Base-by-base conservation (phyloP, 2,329 filamentous ascomycete genomes). In the Macrophomina tecta region DNA sequence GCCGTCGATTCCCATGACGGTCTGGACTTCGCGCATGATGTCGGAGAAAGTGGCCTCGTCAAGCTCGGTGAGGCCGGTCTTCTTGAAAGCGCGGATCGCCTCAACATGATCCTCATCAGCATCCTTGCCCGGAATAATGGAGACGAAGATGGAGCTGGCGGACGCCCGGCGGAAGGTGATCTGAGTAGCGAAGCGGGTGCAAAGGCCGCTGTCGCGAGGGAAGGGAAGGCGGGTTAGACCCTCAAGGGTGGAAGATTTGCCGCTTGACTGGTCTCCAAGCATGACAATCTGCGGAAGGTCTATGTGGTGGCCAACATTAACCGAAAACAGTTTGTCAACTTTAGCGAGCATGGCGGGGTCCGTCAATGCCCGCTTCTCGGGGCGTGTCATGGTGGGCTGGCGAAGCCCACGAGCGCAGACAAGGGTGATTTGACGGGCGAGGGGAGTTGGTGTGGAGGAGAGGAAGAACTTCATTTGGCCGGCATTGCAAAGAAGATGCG, bases 181-280 rank as follows among this genome's bases (percentile, higher is more conserved):
- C 67, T 84, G 78, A 0, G 82, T 84, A 0, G 82, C 80, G 70
- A 81, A 83, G 2, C 79, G 71, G 2, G 81, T 83, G 55, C 81
- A 83, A 3, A 82, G 70, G 0, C 76, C 77, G 42, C 70, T 72
- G 30, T 75, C 73, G 4, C 75, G 75, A 36, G 81, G 81, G 65
- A 82, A 81, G 1, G 75, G 75, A 1, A 81, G 67, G 1, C 72
- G 70, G 2, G 78, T 80, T 52, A 79, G 8, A 56, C 73, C 67
- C 71, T 80, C 70, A 32, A 79, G 67, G 18, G 75, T 66, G 12
- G 72, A 80, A 23, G 68, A 75, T 72, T 74, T 79, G 2, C 81
- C 79, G 55, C 74, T 76, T 0, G 77, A 81, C 66, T 82, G 78
- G 56, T 81, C 80, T 8, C 81, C 79, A 53, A 69, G 34, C 16